phyloP scores from a whole-genome alignment of 1,284 basidiomycete genomes.

The Tilletiopsis washingtonensis region DNA sequence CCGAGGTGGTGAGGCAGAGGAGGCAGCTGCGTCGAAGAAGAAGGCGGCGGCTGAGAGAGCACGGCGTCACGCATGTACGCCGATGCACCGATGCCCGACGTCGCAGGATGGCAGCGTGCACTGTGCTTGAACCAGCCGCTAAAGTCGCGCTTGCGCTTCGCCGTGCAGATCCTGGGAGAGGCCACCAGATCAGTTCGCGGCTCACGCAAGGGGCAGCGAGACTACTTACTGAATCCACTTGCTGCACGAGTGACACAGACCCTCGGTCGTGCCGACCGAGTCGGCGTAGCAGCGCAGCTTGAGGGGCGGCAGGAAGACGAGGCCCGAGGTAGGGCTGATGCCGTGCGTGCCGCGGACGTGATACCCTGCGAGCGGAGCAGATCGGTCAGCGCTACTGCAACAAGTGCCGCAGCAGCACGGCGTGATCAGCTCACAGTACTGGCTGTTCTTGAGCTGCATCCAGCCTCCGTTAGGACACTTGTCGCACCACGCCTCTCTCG shows the following conservation, averaged over 20 bases:
- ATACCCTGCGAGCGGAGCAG: no score
- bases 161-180: constrained; percentile 32
- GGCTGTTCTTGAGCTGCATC: constrained; percentile 32
- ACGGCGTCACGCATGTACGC: no score
- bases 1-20: no score
- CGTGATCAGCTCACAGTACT: no score
- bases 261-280: constrained; percentile 23
- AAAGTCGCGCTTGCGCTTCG: constrained; percentile 26
- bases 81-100: background rate
- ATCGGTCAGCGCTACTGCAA: no score
- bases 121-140: constrained; percentile 32
- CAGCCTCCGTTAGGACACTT: constrained; percentile 31
- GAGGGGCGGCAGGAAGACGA: constrained; percentile 26
- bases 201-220: no score
- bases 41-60: no score
- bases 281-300: constrained; percentile 26
- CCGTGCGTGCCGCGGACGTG: constrained; percentile 34
- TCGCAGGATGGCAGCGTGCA: constrained; percentile 15
- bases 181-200: no score
- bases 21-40: no score
- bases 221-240: constrained; percentile 33
- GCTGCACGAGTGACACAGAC: constrained; percentile 30
- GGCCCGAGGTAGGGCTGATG: constrained; percentile 25
- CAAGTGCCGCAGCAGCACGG: no score
- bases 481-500: constrained; percentile 33